Evolutionary conservation across 2,329 filamentous ascomycete species (phyloP), one percentile per base, ranked within the genome.

Genomic region (Penicillium verrucosum): DNA sequence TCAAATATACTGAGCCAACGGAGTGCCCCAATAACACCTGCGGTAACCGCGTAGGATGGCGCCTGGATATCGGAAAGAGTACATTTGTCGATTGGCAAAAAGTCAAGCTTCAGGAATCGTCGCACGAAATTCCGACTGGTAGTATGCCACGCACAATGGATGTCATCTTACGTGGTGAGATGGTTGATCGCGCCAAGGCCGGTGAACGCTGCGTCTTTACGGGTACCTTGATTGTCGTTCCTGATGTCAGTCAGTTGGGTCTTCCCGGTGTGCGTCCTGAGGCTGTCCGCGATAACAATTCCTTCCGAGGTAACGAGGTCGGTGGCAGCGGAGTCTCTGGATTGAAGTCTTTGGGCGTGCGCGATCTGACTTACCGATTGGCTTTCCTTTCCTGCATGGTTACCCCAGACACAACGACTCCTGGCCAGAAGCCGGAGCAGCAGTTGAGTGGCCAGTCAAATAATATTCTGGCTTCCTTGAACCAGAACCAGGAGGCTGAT

Each of bases 51-150:
- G 80, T 88, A 57, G 91, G 89, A n/a, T 99, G 94, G 94, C 87
- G 92, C 63, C 78, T 99, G n/a, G 93, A 99, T 67, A 97, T 99
- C 68, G 84, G 91, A 42, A 93, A 96, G 74, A 97, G 92, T 74
- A 97, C 92, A 0, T 99, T 99, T 72, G 89, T 99, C 60, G 94
- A 99, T 77, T 99, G 94, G 94, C 94, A 99, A 73, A 97, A 97
- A 74, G 92, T 97, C 25, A 89, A 95, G 61, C 91, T 97, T 60
- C 94, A 99, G 76, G 94, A 99, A 75, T 99, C 97, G 78, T 96
- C 92, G 65, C 93, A 93, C 4, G 94, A 99, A 73, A 99, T 99
- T 37, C 94, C 94, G 0, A 99, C 94, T 0, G 94, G 94, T 53
- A 97, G 92, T 77, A 99, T 99, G 94, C 94, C 94, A 25, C 85